These are phyloP conservation scores for Lyophyllum decastes DNA, from an alignment of 768 basidiomycete genomes.

Conservation along the genomic window DNA sequence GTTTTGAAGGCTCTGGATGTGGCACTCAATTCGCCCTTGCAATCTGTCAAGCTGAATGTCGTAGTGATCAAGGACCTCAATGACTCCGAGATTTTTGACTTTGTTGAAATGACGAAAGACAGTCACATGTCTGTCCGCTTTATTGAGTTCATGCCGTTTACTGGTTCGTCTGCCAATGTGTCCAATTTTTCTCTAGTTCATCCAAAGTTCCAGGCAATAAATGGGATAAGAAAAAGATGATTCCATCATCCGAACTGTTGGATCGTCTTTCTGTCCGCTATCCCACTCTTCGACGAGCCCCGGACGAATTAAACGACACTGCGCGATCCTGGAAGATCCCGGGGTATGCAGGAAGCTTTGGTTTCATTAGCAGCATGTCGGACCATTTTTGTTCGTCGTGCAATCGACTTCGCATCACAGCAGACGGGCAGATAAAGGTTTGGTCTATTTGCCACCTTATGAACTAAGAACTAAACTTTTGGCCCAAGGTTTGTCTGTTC, in stretches of 20 bases:
- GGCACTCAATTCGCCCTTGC: constrained; percentile 57
- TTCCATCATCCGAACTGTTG: constrained; percentile 71
- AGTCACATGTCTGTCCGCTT: constrained; percentile 72
- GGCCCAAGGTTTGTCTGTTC: constrained; percentile 79
- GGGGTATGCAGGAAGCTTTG: constrained; percentile 68
- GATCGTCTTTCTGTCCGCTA: constrained; percentile 46
- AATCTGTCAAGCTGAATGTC: constrained; percentile 79
- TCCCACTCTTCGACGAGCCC: constrained; percentile 52
- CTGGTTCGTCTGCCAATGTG: constrained; percentile 47
- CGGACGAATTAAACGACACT: constrained; percentile 79
- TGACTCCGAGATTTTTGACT: constrained; percentile 76
- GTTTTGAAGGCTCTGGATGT: constrained; percentile 67
- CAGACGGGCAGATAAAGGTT: constrained; percentile 89
- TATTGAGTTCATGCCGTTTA: constrained; percentile 96
- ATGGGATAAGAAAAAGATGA: constrained; percentile 83
- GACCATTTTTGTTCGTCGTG: constrained; percentile 90
- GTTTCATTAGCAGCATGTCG: constrained; percentile 94
- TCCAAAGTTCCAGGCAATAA: constrained; percentile 61
- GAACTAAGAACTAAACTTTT: not conserved
- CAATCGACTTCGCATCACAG: constrained; percentile 83
- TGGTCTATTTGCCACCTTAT: not conserved
- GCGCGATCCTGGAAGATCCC: constrained; percentile 78
- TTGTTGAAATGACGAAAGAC: constrained; percentile 74
- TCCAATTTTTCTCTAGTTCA: constrained; percentile 4
- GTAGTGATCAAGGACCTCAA: constrained; percentile 84